These are phyloP conservation scores for Periconia macrospinosa DNA, from an alignment of 2,329 filamentous ascomycete species.

Conservation along the genomic window DNA sequence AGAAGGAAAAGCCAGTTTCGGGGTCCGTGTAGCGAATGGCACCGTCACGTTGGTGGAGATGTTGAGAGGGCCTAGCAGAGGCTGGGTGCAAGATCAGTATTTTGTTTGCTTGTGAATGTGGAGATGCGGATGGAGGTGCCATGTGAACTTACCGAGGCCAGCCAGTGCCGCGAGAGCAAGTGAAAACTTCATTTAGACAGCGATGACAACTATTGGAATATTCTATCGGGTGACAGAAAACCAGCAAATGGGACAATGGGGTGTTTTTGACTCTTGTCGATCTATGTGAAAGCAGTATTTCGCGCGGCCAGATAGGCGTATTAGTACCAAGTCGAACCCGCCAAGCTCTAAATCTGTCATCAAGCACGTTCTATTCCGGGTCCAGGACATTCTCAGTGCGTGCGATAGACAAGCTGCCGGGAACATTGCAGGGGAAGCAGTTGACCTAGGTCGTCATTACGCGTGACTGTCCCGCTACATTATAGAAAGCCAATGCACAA, in stretches of 20 bases:
- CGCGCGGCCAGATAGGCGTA: slow-evolving; percentile 23
- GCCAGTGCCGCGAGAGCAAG: slow-evolving; percentile 20
- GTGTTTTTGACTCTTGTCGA: not conserved
- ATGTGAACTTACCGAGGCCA: slow-evolving; percentile 18
- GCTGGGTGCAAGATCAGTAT: slow-evolving; percentile 14
- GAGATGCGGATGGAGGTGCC: not conserved
- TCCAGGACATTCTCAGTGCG: slow-evolving; percentile 18
- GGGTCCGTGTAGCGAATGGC: slow-evolving; percentile 24
- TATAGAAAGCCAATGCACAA: too few relatives aligned
- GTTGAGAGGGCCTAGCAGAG: slow-evolving; percentile 16
- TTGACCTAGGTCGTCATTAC: slow-evolving; percentile 16
- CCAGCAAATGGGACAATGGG: slow-evolving; percentile 14
- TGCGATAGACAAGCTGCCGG: slow-evolving; percentile 27
- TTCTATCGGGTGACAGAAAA: not conserved
- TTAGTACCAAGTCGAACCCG: slow-evolving; percentile 20
- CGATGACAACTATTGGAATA: not conserved
- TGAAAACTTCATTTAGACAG: slow-evolving; percentile 23
- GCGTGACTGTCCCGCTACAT: slow-evolving; percentile 16
- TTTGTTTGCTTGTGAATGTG: not conserved
- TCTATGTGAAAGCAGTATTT: too few relatives aligned
- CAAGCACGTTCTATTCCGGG: slow-evolving; percentile 22
- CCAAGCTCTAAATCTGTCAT: slow-evolving; percentile 29
- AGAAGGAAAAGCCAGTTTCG: slow-evolving; percentile 39
- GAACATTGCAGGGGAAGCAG: slow-evolving; percentile 26
- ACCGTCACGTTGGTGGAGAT: slow-evolving; percentile 6